phyloP scores from a whole-genome alignment of 495 filamentous ascomycete genomes.

The Xylaria scruposa region DNA sequence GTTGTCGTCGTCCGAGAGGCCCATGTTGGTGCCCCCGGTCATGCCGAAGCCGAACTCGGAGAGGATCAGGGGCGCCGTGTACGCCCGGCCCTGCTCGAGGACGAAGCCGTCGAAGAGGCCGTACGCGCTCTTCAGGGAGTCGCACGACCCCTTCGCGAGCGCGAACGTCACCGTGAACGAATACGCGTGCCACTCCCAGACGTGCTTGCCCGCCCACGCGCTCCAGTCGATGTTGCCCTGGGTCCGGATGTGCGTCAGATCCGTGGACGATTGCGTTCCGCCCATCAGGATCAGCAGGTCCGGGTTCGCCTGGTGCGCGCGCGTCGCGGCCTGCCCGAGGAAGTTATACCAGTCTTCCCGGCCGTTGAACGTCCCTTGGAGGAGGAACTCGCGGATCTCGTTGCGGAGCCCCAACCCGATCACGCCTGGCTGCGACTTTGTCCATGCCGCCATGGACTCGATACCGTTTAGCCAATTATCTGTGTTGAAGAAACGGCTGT shows the following conservation, averaged over 20 bases:
- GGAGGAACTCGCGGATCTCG: conserved; percentile 53
- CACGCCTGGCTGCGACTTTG: conserved; percentile 47
- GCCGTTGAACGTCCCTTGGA: conserved; percentile 48
- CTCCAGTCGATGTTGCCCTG: conserved; percentile 46
- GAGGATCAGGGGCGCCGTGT: conserved; percentile 55
- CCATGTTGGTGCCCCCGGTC: conserved; percentile 45
- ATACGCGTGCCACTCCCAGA: conserved; percentile 62
- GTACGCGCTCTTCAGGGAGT: conserved; percentile 46
- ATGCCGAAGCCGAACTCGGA: conserved; percentile 59
- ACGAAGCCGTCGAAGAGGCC: conserved; percentile 53
- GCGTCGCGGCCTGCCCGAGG: conserved; percentile 47
- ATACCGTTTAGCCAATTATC: conserved; percentile 51
- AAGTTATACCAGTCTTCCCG: conserved; percentile 54
- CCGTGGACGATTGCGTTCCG: conserved; percentile 51
- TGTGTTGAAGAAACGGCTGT: conserved; percentile 56
- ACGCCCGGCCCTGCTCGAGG: conserved; percentile 47
- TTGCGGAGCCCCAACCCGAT: conserved; percentile 57
- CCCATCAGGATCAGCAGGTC: conserved; percentile 55
- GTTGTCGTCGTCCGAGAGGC: conserved; percentile 44
- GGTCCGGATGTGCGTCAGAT: conserved; percentile 49
- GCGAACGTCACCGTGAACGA: conserved; percentile 54
- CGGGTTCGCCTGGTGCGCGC: conserved; percentile 52
- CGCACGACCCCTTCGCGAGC: conserved; percentile 47
- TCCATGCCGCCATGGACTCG: conserved; percentile 49
- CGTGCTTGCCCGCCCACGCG: conserved; percentile 51